phyloP scores from a whole-genome alignment of 352 stramenopile species.

The Globisporangium carolinianum region DNA sequence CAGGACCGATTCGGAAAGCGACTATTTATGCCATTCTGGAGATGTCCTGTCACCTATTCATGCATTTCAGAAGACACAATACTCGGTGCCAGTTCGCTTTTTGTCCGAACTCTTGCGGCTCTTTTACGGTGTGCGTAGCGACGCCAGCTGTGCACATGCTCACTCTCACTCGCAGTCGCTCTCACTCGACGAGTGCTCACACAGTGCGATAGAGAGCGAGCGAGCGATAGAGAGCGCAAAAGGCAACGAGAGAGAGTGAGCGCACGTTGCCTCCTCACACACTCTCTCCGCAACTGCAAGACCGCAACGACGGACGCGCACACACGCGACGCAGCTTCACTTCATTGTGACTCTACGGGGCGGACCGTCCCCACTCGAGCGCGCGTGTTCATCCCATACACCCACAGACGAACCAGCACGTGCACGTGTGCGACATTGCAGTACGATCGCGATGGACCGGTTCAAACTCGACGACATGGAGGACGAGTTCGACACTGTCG shows the following conservation, averaged over 20 bases:
- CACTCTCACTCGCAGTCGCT: conserved; percentile 3
- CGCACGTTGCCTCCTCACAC: too few relatives aligned
- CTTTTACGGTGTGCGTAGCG: not conserved
- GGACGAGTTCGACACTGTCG: conserved; percentile 71
- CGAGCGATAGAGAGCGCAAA: too few relatives aligned
- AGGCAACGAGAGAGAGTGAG: too few relatives aligned
- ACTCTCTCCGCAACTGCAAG: not conserved
- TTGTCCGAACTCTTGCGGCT: not conserved
- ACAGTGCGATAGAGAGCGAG: too few relatives aligned
- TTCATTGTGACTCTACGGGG: too few relatives aligned
- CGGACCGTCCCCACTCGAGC: not conserved
- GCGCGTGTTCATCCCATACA: too few relatives aligned
- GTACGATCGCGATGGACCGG: conserved; percentile 55
- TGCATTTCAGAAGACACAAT: not conserved
- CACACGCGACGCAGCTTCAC: not conserved
- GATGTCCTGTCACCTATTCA: not conserved
- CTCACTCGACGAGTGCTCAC: not conserved
- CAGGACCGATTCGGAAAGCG: too few relatives aligned
- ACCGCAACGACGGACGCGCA: not conserved
- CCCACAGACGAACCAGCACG: not conserved
- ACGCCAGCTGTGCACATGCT: not conserved
- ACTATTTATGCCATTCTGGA: too few relatives aligned
- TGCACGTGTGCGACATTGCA: not conserved
- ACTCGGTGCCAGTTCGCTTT: not conserved
- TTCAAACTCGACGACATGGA: conserved; percentile 78